phyloP scores from a whole-genome alignment of 192 early-diverging fungal species.

The Entomortierella chlamydospora region DNA sequence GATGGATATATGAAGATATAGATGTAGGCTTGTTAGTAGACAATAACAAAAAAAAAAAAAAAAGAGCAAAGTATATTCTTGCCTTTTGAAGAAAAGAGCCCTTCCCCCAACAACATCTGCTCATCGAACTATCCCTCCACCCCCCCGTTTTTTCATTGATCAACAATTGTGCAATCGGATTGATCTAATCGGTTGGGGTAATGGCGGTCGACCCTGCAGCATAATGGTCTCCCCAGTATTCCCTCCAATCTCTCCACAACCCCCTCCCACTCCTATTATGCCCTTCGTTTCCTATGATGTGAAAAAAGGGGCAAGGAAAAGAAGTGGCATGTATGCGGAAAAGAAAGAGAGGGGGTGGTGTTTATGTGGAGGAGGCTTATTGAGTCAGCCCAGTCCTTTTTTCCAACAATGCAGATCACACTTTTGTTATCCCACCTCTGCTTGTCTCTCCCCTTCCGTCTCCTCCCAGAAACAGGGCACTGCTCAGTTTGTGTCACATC shows the following conservation, averaged over 20 bases:
- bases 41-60: too few relatives aligned
- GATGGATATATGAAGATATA: too few relatives aligned
- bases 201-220: not conserved
- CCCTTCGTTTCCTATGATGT: not conserved
- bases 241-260: not conserved
- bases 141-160: not conserved
- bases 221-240: not conserved
- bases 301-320: not conserved
- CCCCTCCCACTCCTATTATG: not conserved
- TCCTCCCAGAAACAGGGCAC: conserved; percentile 16
- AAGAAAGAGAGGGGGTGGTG: not conserved
- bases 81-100: too few relatives aligned
- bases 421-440: not conserved
- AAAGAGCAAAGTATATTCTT: too few relatives aligned
- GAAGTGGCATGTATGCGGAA: too few relatives aligned
- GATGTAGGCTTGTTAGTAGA: too few relatives aligned
- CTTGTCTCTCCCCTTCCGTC: conserved; percentile 10
- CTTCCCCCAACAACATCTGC: too few relatives aligned
- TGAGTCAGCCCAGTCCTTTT: not conserved
- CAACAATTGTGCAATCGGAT: not conserved
- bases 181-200: not conserved
- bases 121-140: not conserved
- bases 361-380: not conserved
- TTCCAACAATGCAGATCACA: too few relatives aligned
- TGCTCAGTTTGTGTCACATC: not conserved